Percentiles rank a stretch among this genome's conserved stretches.
Evolutionary conservation across 2,329 filamentous ascomycete genomes (phyloP).

Genomic region (Akanthomyces dipterigenus): DNA sequence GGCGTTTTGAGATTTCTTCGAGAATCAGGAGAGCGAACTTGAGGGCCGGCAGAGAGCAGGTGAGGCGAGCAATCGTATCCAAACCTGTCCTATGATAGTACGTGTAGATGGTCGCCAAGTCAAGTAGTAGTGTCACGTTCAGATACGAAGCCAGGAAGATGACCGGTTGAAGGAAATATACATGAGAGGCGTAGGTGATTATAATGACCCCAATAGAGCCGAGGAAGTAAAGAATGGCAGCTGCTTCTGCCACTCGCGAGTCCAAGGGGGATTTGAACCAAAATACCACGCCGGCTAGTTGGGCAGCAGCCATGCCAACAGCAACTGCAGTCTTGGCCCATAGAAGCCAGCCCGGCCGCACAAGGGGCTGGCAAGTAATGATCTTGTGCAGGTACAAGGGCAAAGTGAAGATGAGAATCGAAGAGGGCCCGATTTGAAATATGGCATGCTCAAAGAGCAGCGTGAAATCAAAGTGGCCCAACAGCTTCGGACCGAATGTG

Average conservation of each 20-base stretch:
- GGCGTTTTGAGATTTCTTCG: slow-evolving; percentile 25
- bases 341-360: slow-evolving; percentile 11
- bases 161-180: slow-evolving; percentile 25
- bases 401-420: too few relatives aligned
- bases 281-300: slow-evolving; percentile 20
- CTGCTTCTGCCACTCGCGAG: slow-evolving; percentile 22
- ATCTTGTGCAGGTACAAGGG: too few relatives aligned
- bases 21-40: slow-evolving; percentile 24
- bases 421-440: too few relatives aligned
- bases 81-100: slow-evolving; percentile 24
- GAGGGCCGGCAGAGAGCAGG: slow-evolving; percentile 19
- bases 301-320: neutral
- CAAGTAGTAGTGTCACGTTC: slow-evolving; percentile 25
- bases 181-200: slow-evolving; percentile 28
- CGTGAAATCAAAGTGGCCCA: too few relatives aligned
- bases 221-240: slow-evolving; percentile 21
- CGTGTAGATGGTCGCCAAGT: slow-evolving; percentile 26
- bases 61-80: slow-evolving; percentile 20
- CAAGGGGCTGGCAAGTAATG: too few relatives aligned
- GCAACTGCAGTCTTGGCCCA: slow-evolving; percentile 18
- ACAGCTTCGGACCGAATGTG: too few relatives aligned
- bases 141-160: slow-evolving; percentile 26
- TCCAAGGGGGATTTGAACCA: slow-evolving; percentile 18
- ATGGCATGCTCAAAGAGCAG: too few relatives aligned
- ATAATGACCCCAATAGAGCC: slow-evolving; percentile 20